These are phyloP conservation scores for Ganoderma leucocontextum DNA, from an alignment of 1,284 basidiomycete genomes.

Conservation along the genomic window DNA sequence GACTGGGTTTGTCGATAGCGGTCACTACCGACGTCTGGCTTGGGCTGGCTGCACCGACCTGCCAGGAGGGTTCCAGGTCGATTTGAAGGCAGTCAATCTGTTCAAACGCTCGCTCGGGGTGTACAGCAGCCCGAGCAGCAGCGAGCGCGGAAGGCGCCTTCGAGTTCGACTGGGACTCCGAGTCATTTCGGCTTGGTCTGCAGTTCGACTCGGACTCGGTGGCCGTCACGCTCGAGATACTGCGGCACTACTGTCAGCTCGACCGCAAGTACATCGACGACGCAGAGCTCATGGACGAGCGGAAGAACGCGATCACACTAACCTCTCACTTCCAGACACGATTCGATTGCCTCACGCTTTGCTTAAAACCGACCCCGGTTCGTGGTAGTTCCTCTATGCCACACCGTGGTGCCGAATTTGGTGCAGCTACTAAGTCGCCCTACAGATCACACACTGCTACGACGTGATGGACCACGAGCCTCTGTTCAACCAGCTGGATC, in stretches of 20 bases:
- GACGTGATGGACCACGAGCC: not conserved
- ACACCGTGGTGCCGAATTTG: too few relatives aligned
- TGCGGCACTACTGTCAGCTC: not conserved
- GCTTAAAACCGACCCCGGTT: not conserved
- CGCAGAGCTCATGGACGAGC: not conserved
- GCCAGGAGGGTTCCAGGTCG: not conserved
- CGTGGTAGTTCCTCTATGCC: too few relatives aligned
- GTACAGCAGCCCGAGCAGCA: not conserved
- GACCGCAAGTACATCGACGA: not conserved
- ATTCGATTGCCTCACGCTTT: not conserved
- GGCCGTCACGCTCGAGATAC: not conserved
- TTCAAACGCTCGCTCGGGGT: not conserved
- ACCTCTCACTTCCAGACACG: not conserved
- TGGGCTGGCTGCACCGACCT: not conserved
- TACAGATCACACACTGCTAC: not conserved
- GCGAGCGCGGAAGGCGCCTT: not conserved
- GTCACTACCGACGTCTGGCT: not conserved
- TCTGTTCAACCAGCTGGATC: not conserved
- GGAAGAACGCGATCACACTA: not conserved
- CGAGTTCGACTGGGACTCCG: too few relatives aligned
- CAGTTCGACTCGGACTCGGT: not conserved
- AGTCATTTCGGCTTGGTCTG: too few relatives aligned
- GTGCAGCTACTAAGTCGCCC: not conserved
- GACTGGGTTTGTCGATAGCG: not conserved
- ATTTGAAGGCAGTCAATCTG: not conserved